phyloP scores from a whole-genome alignment of 176 grass and related monocot species.

The Raddia guianensis region DNA sequence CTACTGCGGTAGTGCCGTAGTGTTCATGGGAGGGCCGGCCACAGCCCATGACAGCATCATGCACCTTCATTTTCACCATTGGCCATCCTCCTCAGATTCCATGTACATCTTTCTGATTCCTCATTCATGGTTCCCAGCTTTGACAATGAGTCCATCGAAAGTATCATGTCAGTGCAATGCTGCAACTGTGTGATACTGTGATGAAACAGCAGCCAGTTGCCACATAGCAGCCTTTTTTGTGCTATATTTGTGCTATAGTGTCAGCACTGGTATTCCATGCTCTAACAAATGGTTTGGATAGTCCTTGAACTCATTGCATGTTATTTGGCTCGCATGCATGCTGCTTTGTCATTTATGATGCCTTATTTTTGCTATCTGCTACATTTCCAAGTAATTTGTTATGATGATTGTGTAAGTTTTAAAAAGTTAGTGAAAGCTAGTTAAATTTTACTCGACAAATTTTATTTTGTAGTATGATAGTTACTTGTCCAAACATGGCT shows the following conservation, averaged over 20 bases:
- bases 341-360: constrained; percentile 16
- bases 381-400: constrained; percentile 25
- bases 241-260: neutral
- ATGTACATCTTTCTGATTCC: too few relatives aligned
- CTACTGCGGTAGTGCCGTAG: too few relatives aligned
- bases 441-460: neutral
- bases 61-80: too few relatives aligned
- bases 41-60: too few relatives aligned
- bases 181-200: constrained; percentile 15
- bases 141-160: too few relatives aligned
- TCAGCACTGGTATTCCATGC: neutral
- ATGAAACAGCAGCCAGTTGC: neutral
- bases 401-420: neutral
- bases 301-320: constrained; percentile 13
- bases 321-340: neutral
- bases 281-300: constrained; percentile 12
- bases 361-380: constrained; percentile 28
- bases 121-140: too few relatives aligned
- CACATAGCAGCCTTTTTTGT: constrained; percentile 12
- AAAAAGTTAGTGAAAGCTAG: neutral
- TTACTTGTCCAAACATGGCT: constrained; percentile 93
- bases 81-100: too few relatives aligned
- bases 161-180: neutral
- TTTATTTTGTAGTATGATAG: constrained; percentile 76
- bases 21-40: too few relatives aligned